Evolutionary conservation across 2,329 filamentous ascomycete genomes (phyloP), one percentile per base, ranked within the genome.

Genomic region (Alternaria sp.): DNA sequence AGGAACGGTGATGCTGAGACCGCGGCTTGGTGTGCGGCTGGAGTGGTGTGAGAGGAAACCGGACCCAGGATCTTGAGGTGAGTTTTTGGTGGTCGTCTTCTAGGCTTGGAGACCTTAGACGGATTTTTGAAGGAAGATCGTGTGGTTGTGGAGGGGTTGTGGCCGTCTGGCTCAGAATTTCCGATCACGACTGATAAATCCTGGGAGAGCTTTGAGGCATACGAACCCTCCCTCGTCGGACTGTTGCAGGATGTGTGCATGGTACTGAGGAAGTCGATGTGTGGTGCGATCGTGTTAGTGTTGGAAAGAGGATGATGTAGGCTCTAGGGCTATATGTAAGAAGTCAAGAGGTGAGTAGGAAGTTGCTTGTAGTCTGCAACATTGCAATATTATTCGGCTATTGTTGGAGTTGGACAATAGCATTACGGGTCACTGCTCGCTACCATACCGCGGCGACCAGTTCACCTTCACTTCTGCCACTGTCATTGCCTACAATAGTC

Each of bases 1-100:
- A 70, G 60, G 21, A 69, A 57, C 11, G 56, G 58, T 5, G 64
- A 66, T 25, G 17, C 40, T 10, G n/a, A 26, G n/a, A 49, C 25
- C 4, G 30, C 43, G 8, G 43, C 36, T 23, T 23, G 25, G 4
- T 55, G 32, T 4, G n/a, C 21, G 13, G 32, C 40, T 45, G 17
- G n/a, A 13, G 23, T 57, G 17, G 28, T 8, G 4, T 53, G 13
- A 3, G 45, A 21, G 17, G 46, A 21, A 6, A 52, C 6, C 4
- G 49, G 28, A 4, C 49, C 45, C 17, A 61, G 36, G n/a, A 65
- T 23, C 15, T 56, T 58, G 26, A 51, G 21, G 21, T 56, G 52
- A 23, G 61, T 54, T 47, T 62, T 65, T 43, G 30, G 53, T 13
- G 45, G 30, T 43, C 21, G 58, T 15, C 10, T 40, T 8, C n/a